A percentile compares a stretch with the other conserved stretches of the same genome.
Evolutionary conservation across 1,139 yeast genomes (phyloP).

Genomic region (Nakaseomyces kungkrabaensis): DNA sequence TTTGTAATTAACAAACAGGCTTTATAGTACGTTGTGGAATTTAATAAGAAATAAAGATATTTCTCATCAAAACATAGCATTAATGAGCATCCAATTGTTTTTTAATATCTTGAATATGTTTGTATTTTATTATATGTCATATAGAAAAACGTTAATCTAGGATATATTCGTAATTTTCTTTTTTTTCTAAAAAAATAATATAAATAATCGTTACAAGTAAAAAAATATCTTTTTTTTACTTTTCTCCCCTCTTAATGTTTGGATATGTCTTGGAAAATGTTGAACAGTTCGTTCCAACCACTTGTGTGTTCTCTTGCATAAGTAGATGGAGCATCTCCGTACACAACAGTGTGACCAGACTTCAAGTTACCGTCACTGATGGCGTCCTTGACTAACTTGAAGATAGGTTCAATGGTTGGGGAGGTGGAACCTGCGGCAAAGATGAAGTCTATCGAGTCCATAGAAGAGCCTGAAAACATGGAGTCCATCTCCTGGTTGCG

Average conservation of each 20-base stretch:
- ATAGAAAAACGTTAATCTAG: background rate
- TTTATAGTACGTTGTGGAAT: too few relatives aligned
- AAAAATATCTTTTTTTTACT: background rate
- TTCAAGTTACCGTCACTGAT: conserved; percentile 31
- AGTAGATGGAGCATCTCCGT: conserved; percentile 44
- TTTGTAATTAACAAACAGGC: too few relatives aligned
- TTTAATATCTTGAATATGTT: too few relatives aligned
- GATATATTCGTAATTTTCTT: too few relatives aligned
- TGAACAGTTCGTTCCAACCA: conserved; percentile 70
- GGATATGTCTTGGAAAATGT: conserved; percentile 32
- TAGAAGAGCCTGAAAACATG: background rate
- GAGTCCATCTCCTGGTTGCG: conserved; percentile 2
- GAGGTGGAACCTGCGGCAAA: conserved; percentile 64
- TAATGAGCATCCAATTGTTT: too few relatives aligned
- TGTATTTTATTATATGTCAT: background rate
- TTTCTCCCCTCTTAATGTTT: background rate
- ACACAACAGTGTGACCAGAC: conserved; percentile 53
- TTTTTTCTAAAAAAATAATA: background rate
- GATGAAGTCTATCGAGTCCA: conserved; percentile 22
- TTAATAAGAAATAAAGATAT: too few relatives aligned
- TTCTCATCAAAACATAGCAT: too few relatives aligned
- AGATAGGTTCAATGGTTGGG: conserved; percentile 60
- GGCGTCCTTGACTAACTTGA: conserved; percentile 47
- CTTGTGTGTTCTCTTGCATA: conserved; percentile 60
- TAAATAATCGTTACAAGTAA: background rate